Base-by-base conservation (phyloP, 257 asterid genomes). In the Paraleonurus japonicus region DNA sequence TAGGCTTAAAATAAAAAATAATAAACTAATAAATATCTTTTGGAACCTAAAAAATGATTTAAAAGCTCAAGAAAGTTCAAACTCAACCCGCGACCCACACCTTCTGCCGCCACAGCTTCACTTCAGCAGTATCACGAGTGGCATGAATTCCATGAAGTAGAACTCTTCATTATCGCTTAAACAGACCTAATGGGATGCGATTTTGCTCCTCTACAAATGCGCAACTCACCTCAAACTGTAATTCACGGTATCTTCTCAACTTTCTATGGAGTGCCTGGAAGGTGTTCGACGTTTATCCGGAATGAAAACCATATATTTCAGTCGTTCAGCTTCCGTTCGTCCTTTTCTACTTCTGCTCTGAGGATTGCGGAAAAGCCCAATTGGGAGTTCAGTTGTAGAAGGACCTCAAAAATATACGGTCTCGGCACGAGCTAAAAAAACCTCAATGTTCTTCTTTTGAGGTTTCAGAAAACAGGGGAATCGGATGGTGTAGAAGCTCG, bases 101-200 rank as follows among this genome's bases (percentile, higher is more conserved):
- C 27, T 20, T 23, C 27, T 26, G 47, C 47, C 54, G 54, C 66
- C 55, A 22, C 55, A 33, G 54, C 45, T 7, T 35, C 16, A 23
- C 51, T 41, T 15, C 41, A 54, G 37, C 26, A 47, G 62, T 30
- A 30, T 16, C 43, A 0, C 47, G 26, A 22, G 60, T 20, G 27
- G 30, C 43, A 64, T 65, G 81, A 59, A 2, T 20, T 19, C 23
- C 43, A 64, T 65, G 81, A 59, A 2, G 19, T 28, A 20, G 13
- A 32, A 7, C 16, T 3, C 37, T 63, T 4, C 48, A 5, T 71
- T 43, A 7, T 26, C 60, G 26, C 61, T 33, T 50, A 2, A 45
- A 5, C 20, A 33, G 60, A 67, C 20, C 35, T 73, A 53, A 78
- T 87, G 89, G 85, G 85, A 79, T 69, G 76, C 65, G 76, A 81